phyloP scores from a whole-genome alignment of 2,329 filamentous ascomycete species.

The Exophiala dermatitidis region DNA sequence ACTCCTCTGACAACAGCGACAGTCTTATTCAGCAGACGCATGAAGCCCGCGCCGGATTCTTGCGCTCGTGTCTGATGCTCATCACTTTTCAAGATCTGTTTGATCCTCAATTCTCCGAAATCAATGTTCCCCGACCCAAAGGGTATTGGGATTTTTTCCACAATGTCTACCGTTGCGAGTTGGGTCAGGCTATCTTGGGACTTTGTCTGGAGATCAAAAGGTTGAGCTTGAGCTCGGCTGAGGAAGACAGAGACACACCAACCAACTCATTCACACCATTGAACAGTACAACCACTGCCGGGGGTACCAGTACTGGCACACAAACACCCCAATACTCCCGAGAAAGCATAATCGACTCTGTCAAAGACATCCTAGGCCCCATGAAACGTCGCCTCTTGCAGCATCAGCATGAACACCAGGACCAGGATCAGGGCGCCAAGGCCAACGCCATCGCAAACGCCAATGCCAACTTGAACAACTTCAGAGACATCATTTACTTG shows the following conservation, averaged over 20 bases:
- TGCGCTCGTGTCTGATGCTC: conserved; percentile 29
- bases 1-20: too few species aligned
- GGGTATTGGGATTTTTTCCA: conserved; percentile 27
- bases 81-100: conserved; percentile 32
- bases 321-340: conserved; percentile 9
- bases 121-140: conserved; percentile 25
- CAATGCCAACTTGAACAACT: background rate
- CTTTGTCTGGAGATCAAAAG: conserved; percentile 24
- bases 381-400: conserved; percentile 20
- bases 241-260: background rate
- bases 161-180: conserved; percentile 22
- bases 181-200: conserved; percentile 16
- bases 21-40: conserved; percentile 4
- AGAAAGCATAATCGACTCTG: conserved; percentile 15
- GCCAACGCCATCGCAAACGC: too few species aligned
- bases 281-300: background rate
- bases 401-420: too few species aligned
- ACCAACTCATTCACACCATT: background rate
- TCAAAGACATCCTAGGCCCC: conserved; percentile 22
- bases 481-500: conserved; percentile 24
- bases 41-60: conserved; percentile 24
- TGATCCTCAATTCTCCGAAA: conserved; percentile 29
- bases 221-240: background rate
- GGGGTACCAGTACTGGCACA: background rate
- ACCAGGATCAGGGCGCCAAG: conserved; percentile 5